Percentiles rank a stretch among this genome's conserved stretches.
Conservation (phyloP, 345 rosid species). For the Bruguiera gymnorhiza region DNA sequence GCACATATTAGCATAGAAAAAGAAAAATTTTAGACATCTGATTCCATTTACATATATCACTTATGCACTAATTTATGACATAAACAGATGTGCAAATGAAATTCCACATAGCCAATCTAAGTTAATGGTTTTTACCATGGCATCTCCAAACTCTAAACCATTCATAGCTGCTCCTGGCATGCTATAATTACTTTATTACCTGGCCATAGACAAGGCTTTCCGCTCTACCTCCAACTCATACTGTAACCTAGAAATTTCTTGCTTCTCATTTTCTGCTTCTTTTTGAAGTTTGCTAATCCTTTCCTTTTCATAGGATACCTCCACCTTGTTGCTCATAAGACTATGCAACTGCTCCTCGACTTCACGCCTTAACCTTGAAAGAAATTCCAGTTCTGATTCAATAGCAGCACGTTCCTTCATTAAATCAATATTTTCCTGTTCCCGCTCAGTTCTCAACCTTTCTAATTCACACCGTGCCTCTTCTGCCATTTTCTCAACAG, state of each 20-base stretch:
- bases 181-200: conserved; percentile 39
- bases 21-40: too few species aligned
- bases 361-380: conserved; percentile 59
- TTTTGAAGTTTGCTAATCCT: conserved; percentile 55
- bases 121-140: too few species aligned
- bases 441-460: conserved; percentile 62
- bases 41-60: too few species aligned
- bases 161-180: background rate
- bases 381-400: conserved; percentile 81
- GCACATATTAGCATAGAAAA: too few species aligned
- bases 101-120: too few species aligned
- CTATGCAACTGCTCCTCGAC: conserved; percentile 72
- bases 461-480: conserved; percentile 67
- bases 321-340: conserved; percentile 61
- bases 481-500: conserved; percentile 79
- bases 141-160: background rate
- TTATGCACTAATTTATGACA: too few species aligned
- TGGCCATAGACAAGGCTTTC: conserved; percentile 83
- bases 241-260: conserved; percentile 63
- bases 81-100: too few species aligned
- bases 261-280: conserved; percentile 70
- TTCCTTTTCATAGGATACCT: conserved; percentile 77
- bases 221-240: conserved; percentile 79
- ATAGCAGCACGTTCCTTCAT: conserved; percentile 62
- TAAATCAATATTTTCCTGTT: conserved; percentile 58